Evolutionary conservation across 345 rosid species (phyloP), one percentile per base, ranked within the genome.

Genomic region (Salix koriyanagi): DNA sequence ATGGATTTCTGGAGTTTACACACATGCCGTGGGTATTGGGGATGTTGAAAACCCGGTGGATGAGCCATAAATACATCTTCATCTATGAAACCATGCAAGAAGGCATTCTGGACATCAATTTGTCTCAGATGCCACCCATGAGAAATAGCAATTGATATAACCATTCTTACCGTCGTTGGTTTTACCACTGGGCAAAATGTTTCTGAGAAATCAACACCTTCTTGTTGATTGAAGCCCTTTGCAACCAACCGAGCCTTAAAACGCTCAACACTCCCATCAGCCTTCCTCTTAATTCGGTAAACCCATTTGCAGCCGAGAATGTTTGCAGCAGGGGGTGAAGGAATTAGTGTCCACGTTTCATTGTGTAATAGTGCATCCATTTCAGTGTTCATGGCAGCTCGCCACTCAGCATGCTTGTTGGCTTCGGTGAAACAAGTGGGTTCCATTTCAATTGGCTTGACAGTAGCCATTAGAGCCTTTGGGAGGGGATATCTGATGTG

Each of bases 131-230:
- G 9, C 52, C 69, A 73, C 0, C 30, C 21, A 13, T 4, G 7
- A 0, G 58, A 19, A 14, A 62, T 0, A 1, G 23, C 54, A 0
- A 73, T 1, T 1, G 46, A 36, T 0, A 73, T 0, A 0, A 73
- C 52, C 19, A 58, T 0, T 1, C 67, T 1, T 1, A 72, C 7
- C 0, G 13, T 54, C 0, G 18, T 4, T 0, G 66, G 75, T 34
- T 58, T 36, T 0, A 72, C 50, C 0, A 58, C 11, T 9, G 26
- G 75, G 11, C 19, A 7, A 4, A 71, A 71, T 0, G 15, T 71
- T 2, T 71, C 46, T 0, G 7, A 4, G 1, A 25, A 72, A 37
- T 72, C 67, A 11, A 72, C 7, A 0, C 62, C 62, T 0, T 12
- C 4, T 8, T 12, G 0, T 7, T 70, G 28, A 8, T 46, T 4